These are phyloP conservation scores for Huntiella omanensis DNA, from an alignment of 2,329 filamentous ascomycete genomes.

Conservation along the genomic window DNA sequence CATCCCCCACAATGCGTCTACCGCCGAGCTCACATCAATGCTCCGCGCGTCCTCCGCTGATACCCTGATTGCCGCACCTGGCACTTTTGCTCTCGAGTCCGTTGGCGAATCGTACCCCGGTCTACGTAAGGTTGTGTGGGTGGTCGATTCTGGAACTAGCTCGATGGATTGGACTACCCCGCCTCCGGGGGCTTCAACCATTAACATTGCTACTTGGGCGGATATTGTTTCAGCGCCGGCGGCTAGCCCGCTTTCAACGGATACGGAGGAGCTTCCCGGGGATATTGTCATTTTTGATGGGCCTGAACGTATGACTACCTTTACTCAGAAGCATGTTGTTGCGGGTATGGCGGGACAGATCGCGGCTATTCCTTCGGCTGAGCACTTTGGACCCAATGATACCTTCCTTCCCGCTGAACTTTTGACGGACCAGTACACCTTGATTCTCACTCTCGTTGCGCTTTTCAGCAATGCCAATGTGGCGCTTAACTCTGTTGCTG, in stretches of 20 bases:
- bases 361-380: slow-evolving; percentile 52
- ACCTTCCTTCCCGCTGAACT: slow-evolving; percentile 72
- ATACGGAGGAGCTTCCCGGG: slow-evolving; percentile 31
- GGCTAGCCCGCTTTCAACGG: slow-evolving; percentile 33
- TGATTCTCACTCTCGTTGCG: slow-evolving; percentile 63
- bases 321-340: slow-evolving; percentile 70
- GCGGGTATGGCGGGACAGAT: slow-evolving; percentile 66
- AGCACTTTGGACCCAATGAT: slow-evolving; percentile 57
- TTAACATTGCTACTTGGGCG: slow-evolving; percentile 84
- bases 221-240: slow-evolving; percentile 54
- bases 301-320: slow-evolving; percentile 56
- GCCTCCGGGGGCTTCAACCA: slow-evolving; percentile 54
- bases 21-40: slow-evolving; percentile 50
- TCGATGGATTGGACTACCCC: slow-evolving; percentile 94
- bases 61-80: slow-evolving; percentile 65
- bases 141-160: slow-evolving; percentile 72
- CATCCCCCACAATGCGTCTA: slow-evolving; percentile 61
- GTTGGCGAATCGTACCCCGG: slow-evolving; percentile 50
- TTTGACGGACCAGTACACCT: slow-evolving; percentile 59
- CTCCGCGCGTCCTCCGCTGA: slow-evolving; percentile 59
- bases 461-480: slow-evolving; percentile 72
- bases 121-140: slow-evolving; percentile 71
- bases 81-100: slow-evolving; percentile 63
- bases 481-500: slow-evolving; percentile 75
- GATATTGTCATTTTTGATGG: slow-evolving; percentile 52